Percentiles rank a stretch among this genome's conserved stretches.
Evolutionary conservation across 257 asterid genomes (phyloP).

Genomic region (Echites panduratus): DNA sequence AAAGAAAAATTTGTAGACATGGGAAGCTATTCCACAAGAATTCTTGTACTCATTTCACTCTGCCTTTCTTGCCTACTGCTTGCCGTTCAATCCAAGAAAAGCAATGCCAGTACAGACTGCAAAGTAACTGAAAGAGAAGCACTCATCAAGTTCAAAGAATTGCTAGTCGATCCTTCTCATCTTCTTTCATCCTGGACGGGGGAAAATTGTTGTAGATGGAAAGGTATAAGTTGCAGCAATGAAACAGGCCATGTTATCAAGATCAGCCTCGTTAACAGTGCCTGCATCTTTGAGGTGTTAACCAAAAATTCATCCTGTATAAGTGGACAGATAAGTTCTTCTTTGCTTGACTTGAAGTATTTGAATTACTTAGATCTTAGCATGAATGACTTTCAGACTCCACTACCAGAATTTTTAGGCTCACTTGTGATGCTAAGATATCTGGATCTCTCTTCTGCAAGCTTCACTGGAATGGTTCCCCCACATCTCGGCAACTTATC

Average conservation of each 20-base stretch:
- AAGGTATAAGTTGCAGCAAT: constrained; percentile 21
- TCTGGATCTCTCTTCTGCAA: constrained; percentile 18
- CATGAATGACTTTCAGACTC: constrained; percentile 15
- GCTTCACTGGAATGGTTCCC: constrained; percentile 23
- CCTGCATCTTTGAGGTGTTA: background rate
- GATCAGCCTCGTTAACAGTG: constrained; percentile 14
- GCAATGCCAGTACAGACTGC: no score
- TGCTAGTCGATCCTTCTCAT: constrained; percentile 15
- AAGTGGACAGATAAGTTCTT: constrained; percentile 23
- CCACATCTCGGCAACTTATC: constrained; percentile 22
- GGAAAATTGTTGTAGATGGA: constrained; percentile 29
- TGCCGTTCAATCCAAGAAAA: no score
- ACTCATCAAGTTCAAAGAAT: constrained; percentile 14
- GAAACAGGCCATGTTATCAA: constrained; percentile 12
- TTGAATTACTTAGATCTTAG: constrained; percentile 28
- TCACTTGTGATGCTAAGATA: constrained; percentile 17
- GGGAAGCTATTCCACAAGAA: no score
- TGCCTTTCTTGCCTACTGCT: no score
- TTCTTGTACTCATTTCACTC: no score
- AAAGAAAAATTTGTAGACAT: no score
- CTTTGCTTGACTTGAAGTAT: constrained; percentile 15
- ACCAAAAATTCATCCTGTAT: background rate
- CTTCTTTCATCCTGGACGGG: constrained; percentile 26
- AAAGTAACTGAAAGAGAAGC: constrained; percentile 18
- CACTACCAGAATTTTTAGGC: constrained; percentile 22